A percentile compares a stretch with the other conserved stretches of the same genome.
These are phyloP conservation scores for Fusarium acutatum DNA, from an alignment of 2,329 filamentous ascomycete species.

Conservation along the genomic window DNA sequence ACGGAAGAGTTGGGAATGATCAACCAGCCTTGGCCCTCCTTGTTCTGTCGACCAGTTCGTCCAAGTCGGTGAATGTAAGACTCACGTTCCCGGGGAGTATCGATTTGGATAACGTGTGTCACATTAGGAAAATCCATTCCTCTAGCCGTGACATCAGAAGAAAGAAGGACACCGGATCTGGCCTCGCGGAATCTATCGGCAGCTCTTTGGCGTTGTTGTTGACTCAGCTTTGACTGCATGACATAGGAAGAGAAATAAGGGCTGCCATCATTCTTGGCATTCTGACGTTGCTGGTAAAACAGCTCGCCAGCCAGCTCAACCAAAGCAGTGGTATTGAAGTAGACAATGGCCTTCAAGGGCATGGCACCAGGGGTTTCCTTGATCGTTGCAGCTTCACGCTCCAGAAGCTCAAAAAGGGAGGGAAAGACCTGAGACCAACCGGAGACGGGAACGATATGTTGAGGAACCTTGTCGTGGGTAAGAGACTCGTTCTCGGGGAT, in stretches of 20 bases:
- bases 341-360: slow-evolving; percentile 96
- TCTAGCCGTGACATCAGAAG: slow-evolving; percentile 81
- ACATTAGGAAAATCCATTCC: slow-evolving; percentile 87
- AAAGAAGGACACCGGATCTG: slow-evolving; percentile 73
- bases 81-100: slow-evolving; percentile 70
- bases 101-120: slow-evolving; percentile 80
- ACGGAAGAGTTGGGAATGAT: slow-evolving; percentile 67
- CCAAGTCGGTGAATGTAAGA: slow-evolving; percentile 81
- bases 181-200: slow-evolving; percentile 76
- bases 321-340: slow-evolving; percentile 81
- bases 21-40: slow-evolving; percentile 76
- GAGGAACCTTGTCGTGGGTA: slow-evolving; percentile 86
- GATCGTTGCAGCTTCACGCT: slow-evolving; percentile 63
- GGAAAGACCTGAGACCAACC: slow-evolving; percentile 82
- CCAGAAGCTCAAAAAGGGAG: slow-evolving; percentile 77
- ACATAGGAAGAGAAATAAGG: slow-evolving; percentile 52
- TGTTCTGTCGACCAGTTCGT: slow-evolving; percentile 78
- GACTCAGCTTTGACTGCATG: slow-evolving; percentile 83
- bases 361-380: slow-evolving; percentile 49
- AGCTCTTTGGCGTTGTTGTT: slow-evolving; percentile 72
- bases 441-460: slow-evolving; percentile 73
- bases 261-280: slow-evolving; percentile 49
- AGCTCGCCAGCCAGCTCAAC: slow-evolving; percentile 71
- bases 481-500: slow-evolving; percentile 81
- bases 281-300: slow-evolving; percentile 51